Evolutionary conservation across 176 grass and related monocot genomes (phyloP), one percentile per base, ranked within the genome.

Genomic region (Oryza officinalis): DNA sequence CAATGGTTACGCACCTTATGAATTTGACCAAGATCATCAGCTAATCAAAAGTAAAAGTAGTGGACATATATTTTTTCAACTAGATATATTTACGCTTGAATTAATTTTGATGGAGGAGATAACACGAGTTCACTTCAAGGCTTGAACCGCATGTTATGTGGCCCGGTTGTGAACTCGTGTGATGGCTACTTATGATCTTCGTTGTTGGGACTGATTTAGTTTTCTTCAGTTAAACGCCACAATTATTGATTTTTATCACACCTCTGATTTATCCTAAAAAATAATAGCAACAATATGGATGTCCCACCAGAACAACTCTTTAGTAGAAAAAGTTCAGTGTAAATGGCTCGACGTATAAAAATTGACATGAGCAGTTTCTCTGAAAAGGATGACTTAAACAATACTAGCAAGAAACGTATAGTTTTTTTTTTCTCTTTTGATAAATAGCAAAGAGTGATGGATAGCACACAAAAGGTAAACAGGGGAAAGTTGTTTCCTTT

Each of bases 201-300:
- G 63, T 63, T 70, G 63, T 28, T 57, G 10, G 69, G 43, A 6
- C 31, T 28, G 31, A 31, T 73, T n/a, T 41, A 45, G 74, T 26
- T 87, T 90, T 76, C 89, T 87, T 90, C 57, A 45, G 69, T 54
- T 80, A 90, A 87, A 90, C 80, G 89, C 26, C 81, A 84, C 75
- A 76, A 80, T 80, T 80, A 87, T 90, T 80, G 50, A 75, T 79
- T 78, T 78, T 67, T 57, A 68, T 41, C 47, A 28, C 66, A 43
- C 47, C 74, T 74, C 28, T 74, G 67, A 86, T 79, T 25, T 17
- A 49, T n/a, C 32, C 35, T 1, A 28, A 30, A 15, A 72, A 65
- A 74, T 49, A 35, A n/a, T 61, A n/a, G 22, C 18, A 61, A 63
- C 33, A 84, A 76, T 54, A 32, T 32, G 60, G n/a, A 46, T 78